Percentiles rank a stretch among this genome's conserved stretches.
phyloP scores from a whole-genome alignment of 768 basidiomycete species.

The Boletellus emodensis region DNA sequence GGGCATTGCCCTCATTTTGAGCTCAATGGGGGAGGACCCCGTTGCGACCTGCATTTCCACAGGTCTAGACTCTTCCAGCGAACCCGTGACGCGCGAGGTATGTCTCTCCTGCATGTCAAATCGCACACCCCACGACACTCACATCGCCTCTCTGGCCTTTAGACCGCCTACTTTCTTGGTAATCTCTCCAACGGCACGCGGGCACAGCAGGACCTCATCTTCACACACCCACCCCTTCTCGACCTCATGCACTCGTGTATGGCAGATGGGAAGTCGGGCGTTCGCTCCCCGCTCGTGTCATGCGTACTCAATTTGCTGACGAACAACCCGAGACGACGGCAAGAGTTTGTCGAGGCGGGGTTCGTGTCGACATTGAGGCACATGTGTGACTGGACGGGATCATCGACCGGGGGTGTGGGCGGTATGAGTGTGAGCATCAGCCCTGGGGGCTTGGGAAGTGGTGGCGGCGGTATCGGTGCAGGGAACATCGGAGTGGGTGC shows the following conservation, averaged over 20 bases:
- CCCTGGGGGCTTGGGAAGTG: slow-evolving; percentile 24
- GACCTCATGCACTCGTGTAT: slow-evolving; percentile 52
- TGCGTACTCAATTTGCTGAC: slow-evolving; percentile 57
- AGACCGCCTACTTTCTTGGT: slow-evolving; percentile 60
- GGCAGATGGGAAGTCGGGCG: slow-evolving; percentile 53
- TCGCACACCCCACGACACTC: neutral
- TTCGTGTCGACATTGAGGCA: slow-evolving; percentile 42
- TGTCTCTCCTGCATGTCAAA: neutral
- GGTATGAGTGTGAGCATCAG: slow-evolving; percentile 26
- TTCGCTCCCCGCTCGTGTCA: slow-evolving; percentile 56
- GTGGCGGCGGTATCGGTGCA: slow-evolving; percentile 2
- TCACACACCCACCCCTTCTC: slow-evolving; percentile 50
- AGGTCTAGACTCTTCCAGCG: slow-evolving; percentile 48
- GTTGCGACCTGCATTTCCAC: slow-evolving; percentile 45
- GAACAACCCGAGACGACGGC: slow-evolving; percentile 34
- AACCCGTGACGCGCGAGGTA: slow-evolving; percentile 55
- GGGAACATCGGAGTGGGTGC: neutral
- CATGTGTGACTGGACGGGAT: slow-evolving; percentile 38
- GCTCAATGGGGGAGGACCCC: slow-evolving; percentile 44
- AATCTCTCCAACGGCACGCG: slow-evolving; percentile 64
- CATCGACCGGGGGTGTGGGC: slow-evolving; percentile 3
- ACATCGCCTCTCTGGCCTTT: neutral
- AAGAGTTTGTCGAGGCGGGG: slow-evolving; percentile 41
- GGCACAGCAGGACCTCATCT: slow-evolving; percentile 48
- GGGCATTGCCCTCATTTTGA: slow-evolving; percentile 59